Conservation (phyloP, 768 basidiomycete species). For the Xanthoconium purpureum region DNA sequence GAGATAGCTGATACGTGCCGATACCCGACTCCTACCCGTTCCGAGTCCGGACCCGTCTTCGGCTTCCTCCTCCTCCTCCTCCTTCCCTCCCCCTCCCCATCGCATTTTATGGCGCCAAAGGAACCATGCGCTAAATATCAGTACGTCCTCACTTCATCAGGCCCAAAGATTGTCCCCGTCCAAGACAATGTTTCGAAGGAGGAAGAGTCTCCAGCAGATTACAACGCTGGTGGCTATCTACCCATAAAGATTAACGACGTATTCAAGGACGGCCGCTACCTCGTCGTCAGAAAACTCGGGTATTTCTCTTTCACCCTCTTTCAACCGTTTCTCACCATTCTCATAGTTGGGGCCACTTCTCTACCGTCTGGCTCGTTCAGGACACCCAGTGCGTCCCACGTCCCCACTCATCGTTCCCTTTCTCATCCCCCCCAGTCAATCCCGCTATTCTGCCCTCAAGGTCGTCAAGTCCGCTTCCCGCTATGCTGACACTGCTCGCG, state of each 20-base stretch:
- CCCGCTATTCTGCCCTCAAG: constrained; percentile 85
- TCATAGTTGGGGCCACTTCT: constrained; percentile 89
- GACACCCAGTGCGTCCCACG: constrained; percentile 60
- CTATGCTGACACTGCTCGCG: constrained; percentile 94
- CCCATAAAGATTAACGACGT: constrained; percentile 77
- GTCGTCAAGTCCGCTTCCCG: constrained; percentile 93
- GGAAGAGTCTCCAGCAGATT: constrained; percentile 82
- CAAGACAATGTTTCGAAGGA: constrained; percentile 65
- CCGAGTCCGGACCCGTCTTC: constrained; percentile 22
- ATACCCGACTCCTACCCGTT: constrained; percentile 5
- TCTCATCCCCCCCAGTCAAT: constrained; percentile 44
- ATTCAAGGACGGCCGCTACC: constrained; percentile 83
- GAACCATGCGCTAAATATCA: constrained; percentile 68
- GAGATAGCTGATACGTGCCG: neutral
- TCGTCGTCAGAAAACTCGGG: constrained; percentile 88
- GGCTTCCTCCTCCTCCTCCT: constrained; percentile 4
- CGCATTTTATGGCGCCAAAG: constrained; percentile 57
- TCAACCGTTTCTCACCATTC: constrained; percentile 7
- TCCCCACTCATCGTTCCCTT: constrained; percentile 3
- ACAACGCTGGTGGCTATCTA: constrained; percentile 79
- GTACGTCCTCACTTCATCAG: constrained; percentile 65
- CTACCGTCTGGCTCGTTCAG: constrained; percentile 89
- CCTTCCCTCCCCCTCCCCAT: neutral
- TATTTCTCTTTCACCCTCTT: constrained; percentile 30
- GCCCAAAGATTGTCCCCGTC: constrained; percentile 70